Conservation (phyloP, 2,329 filamentous ascomycete species). For the Neopestalotiopsis sp. region DNA sequence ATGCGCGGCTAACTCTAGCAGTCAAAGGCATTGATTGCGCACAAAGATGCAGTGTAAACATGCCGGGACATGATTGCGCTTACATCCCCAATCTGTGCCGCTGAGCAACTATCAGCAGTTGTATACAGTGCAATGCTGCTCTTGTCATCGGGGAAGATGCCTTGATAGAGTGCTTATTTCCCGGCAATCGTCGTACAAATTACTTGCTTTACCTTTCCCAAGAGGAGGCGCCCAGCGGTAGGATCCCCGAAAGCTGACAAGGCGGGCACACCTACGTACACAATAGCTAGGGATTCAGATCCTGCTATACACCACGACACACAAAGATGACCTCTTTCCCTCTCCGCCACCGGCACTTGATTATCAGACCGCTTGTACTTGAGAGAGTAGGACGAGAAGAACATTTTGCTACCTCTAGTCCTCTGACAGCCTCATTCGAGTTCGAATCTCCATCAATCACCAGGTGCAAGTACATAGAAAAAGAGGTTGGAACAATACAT, state of each 20-base stretch:
- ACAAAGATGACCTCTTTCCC: background rate
- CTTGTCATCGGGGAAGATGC: background rate
- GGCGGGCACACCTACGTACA: no score
- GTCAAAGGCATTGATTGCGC: background rate
- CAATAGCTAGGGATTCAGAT: background rate
- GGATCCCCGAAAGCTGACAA: background rate
- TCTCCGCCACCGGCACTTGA: background rate
- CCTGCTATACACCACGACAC: background rate
- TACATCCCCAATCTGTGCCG: background rate
- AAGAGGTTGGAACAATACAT: slow-evolving; percentile 12
- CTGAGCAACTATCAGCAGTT: background rate
- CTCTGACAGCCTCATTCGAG: background rate
- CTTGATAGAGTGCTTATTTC: slow-evolving; percentile 4
- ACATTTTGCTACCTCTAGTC: background rate
- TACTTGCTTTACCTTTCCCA: background rate
- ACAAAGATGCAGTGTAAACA: slow-evolving; percentile 1
- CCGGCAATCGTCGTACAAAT: background rate
- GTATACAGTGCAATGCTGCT: background rate
- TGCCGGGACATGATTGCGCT: background rate
- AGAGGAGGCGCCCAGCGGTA: background rate
- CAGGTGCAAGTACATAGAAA: background rate
- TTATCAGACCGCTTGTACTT: background rate
- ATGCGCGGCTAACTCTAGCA: slow-evolving; percentile 11
- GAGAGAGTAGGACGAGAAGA: background rate
- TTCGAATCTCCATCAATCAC: background rate